Percentiles rank a stretch among this genome's conserved stretches.
Evolutionary conservation across 1,284 basidiomycete genomes (phyloP).

Genomic region (Apiotrichum sp.): DNA sequence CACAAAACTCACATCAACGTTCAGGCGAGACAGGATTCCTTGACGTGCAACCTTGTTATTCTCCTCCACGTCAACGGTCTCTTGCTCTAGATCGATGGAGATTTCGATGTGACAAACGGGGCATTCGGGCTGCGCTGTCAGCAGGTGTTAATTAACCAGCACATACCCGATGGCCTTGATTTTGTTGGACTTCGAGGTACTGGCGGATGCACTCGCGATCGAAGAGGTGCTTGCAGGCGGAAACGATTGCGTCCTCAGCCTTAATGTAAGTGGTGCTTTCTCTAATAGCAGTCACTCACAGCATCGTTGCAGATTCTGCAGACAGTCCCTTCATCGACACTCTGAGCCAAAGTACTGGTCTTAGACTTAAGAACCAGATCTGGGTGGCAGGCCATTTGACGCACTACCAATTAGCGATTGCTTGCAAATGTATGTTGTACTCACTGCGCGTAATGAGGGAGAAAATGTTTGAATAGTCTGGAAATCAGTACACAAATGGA

Average conservation of each 20-base stretch:
- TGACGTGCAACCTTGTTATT: constrained; percentile 60
- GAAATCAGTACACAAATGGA: too few relatives aligned
- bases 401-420: too few relatives aligned
- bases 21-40: constrained; percentile 85
- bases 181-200: constrained; percentile 61
- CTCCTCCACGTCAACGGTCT: constrained; percentile 76
- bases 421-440: too few relatives aligned
- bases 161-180: constrained; percentile 65
- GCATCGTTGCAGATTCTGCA: constrained; percentile 96
- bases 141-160: neutral
- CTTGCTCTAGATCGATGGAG: constrained; percentile 91
- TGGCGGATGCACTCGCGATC: constrained; percentile 94
- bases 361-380: constrained; percentile 76
- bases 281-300: constrained; percentile 43
- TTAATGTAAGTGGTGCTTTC: constrained; percentile 12
- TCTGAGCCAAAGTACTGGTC: constrained; percentile 66
- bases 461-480: constrained; percentile 95
- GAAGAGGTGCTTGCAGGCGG: constrained; percentile 62
- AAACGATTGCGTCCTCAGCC: constrained; percentile 90
- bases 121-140: constrained; percentile 65
- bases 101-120: constrained; percentile 91
- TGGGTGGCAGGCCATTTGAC: constrained; percentile 87
- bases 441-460: constrained; percentile 49
- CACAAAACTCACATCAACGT: constrained; percentile 62
- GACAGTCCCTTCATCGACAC: constrained; percentile 61